Conservation (phyloP, 2,329 filamentous ascomycete genomes). For the Cryphonectria naterciae region DNA sequence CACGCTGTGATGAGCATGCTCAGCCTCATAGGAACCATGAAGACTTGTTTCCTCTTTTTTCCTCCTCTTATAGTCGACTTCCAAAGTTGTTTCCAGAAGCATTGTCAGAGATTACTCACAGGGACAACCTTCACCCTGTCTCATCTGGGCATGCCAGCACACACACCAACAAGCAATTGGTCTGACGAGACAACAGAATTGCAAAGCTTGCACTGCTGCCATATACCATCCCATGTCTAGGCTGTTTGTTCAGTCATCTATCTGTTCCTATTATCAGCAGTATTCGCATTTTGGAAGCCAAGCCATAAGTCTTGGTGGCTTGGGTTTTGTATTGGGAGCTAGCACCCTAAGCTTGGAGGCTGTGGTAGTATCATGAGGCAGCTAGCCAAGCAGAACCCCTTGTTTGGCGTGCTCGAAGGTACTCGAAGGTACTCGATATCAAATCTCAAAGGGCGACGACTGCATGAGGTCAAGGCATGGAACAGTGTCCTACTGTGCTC, state of each 20-base stretch:
- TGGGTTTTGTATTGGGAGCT: background rate
- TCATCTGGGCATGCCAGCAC: background rate
- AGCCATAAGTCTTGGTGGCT: background rate
- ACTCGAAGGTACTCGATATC: conserved; percentile 16
- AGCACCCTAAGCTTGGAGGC: background rate
- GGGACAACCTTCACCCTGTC: background rate
- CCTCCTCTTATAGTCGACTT: background rate
- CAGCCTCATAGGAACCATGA: background rate
- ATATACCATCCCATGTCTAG: background rate
- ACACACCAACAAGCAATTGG: background rate
- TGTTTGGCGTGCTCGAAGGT: conserved; percentile 2
- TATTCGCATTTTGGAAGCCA: background rate
- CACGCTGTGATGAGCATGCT: background rate
- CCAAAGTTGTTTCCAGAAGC: background rate
- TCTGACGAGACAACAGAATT: background rate
- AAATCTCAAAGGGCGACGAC: conserved; percentile 3
- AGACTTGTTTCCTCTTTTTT: background rate
- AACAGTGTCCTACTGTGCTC: background rate
- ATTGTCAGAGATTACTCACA: background rate
- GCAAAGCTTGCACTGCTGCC: background rate
- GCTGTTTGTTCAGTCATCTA: background rate
- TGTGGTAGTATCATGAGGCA: background rate
- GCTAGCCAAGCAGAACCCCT: background rate
- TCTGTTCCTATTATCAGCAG: background rate
- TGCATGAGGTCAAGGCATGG: background rate